phyloP scores from a whole-genome alignment of 2,329 filamentous ascomycete species.

The Trichoderma citrinoviride region DNA sequence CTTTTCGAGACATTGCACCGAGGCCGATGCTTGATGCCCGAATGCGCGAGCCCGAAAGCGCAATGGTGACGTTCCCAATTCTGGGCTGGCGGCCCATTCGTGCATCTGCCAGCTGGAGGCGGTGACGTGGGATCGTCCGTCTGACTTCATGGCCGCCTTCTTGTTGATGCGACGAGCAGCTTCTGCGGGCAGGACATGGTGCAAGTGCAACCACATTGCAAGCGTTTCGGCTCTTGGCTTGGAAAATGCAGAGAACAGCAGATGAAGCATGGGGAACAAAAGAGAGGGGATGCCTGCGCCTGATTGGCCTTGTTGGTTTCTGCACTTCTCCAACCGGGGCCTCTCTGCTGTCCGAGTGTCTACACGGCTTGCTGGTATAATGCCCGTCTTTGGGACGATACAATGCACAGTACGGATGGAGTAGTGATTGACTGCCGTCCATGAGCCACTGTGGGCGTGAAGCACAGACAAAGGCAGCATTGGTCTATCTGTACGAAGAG shows the following conservation, averaged over 20 bases:
- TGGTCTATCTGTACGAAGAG: neutral
- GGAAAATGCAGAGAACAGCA: neutral
- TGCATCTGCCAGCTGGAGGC: neutral
- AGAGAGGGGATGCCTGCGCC: neutral
- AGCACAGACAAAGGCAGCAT: neutral
- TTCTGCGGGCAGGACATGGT: neutral
- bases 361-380: neutral
- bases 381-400: neutral
- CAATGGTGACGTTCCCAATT: constrained; percentile 11
- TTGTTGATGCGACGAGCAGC: neutral
- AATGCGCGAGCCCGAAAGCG: neutral
- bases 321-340: neutral
- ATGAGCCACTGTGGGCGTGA: neutral
- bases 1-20: constrained; percentile 9
- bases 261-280: neutral
- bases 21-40: constrained; percentile 12
- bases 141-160: neutral
- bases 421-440: neutral
- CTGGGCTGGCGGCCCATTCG: neutral
- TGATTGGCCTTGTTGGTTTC: neutral
- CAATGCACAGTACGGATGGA: neutral
- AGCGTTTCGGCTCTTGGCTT: neutral
- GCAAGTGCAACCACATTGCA: neutral
- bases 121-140: constrained; percentile 11
- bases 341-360: neutral